Evolutionary conservation across 805 yeast genomes (phyloP).

Genomic region (Yueomyces sinensis): DNA sequence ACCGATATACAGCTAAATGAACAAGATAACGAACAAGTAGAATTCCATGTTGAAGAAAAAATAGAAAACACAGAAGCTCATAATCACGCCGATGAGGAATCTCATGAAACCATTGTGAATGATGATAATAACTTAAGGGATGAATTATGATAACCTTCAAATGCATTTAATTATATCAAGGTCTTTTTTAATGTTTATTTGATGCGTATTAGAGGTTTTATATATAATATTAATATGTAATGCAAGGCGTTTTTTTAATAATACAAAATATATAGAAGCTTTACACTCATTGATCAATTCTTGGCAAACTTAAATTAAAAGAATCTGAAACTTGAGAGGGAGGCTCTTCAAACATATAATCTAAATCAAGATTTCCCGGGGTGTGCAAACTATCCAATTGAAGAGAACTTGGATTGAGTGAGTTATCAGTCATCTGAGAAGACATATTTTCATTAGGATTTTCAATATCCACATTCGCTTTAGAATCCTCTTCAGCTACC

Average conservation of each 20-base stretch:
- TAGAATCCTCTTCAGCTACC: neutral
- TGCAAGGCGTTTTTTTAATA: no score
- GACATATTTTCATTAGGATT: neutral
- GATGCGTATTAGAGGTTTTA: no score
- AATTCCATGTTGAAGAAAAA: neutral
- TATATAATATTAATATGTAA: no score
- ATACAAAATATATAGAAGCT: no score
- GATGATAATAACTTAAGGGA: neutral
- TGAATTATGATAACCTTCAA: neutral
- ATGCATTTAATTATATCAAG: no score
- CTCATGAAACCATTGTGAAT: neutral
- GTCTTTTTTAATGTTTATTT: no score
- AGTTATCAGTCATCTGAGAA: no score
- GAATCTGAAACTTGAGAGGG: slow-evolving; percentile 5
- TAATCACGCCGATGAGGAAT: neutral
- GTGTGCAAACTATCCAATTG: neutral
- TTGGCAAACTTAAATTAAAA: slow-evolving; percentile 13
- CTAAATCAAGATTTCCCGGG: slow-evolving; percentile 1
- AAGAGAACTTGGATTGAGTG: neutral
- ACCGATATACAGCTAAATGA: no score
- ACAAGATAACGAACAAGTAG: neutral
- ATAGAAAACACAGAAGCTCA: no score
- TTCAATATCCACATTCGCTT: neutral
- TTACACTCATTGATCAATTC: slow-evolving; percentile 2
- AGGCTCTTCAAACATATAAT: slow-evolving; percentile 1